phyloP scores from a whole-genome alignment of 257 asterid species.

The Ballota nigra region DNA sequence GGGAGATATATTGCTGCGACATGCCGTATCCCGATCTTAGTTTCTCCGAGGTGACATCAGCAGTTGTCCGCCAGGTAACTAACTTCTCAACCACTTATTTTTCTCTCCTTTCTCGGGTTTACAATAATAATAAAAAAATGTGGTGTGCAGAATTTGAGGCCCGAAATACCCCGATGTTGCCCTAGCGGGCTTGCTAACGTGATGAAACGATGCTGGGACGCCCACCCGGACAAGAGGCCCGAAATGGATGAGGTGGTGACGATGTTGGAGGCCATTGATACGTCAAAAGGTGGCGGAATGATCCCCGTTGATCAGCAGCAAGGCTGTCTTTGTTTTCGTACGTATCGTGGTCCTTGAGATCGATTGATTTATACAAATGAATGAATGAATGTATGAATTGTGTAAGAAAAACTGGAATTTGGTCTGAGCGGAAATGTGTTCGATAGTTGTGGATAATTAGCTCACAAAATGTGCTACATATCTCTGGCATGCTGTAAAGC shows the following conservation, averaged over 20 bases:
- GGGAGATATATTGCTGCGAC: constrained; percentile 92
- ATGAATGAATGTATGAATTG: constrained; percentile 14
- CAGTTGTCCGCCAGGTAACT: constrained; percentile 83
- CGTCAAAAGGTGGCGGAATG: constrained; percentile 93
- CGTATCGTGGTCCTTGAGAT: constrained; percentile 70
- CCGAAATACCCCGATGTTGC: constrained; percentile 85
- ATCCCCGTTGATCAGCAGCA: constrained; percentile 77
- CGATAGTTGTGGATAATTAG: constrained; percentile 30
- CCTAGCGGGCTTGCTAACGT: constrained; percentile 74
- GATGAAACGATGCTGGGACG: constrained; percentile 89
- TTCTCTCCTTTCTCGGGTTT: neutral
- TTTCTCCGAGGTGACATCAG: constrained; percentile 89
- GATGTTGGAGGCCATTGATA: constrained; percentile 76
- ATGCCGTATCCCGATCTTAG: constrained; percentile 94
- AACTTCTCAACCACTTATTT: neutral
- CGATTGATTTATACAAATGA: neutral
- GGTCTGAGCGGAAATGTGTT: constrained; percentile 24
- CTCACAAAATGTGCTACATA: constrained; percentile 36
- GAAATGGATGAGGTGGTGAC: constrained; percentile 89
- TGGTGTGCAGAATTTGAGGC: constrained; percentile 67
- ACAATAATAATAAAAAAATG: neutral
- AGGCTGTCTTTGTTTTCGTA: constrained; percentile 68
- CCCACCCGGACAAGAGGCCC: constrained; percentile 80
- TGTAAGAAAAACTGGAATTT: constrained; percentile 28
- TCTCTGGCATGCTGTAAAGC: constrained; percentile 35